Conservation (phyloP, 371 early-diverging fungal species). For the Coemansia sp. region DNA sequence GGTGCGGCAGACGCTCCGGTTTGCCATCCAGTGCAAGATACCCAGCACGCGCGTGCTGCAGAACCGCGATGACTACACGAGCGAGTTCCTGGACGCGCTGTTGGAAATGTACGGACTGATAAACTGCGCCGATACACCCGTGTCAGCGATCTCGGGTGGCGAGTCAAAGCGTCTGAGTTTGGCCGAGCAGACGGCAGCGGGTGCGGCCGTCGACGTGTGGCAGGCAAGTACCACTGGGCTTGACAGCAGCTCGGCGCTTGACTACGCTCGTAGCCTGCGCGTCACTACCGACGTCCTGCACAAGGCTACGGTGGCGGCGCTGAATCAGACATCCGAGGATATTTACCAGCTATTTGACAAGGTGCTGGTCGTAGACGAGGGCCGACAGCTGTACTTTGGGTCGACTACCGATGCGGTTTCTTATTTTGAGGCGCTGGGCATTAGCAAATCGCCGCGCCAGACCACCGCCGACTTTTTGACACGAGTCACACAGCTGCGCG, state of each 20-base stretch:
- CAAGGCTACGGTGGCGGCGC: constrained; percentile 59
- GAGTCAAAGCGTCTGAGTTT: constrained; percentile 86
- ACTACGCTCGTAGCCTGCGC: constrained; percentile 52
- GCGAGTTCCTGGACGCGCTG: constrained; percentile 54
- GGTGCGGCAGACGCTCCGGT: constrained; percentile 65
- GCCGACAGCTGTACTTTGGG: constrained; percentile 75
- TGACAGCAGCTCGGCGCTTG: constrained; percentile 81
- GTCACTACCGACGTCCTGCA: constrained; percentile 58
- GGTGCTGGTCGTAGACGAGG: constrained; percentile 69
- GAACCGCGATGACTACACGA: constrained; percentile 37
- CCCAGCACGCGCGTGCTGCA: constrained; percentile 58
- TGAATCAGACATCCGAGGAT: constrained; percentile 65
- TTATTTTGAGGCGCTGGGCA: constrained; percentile 70
- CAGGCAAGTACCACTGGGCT: constrained; percentile 89
- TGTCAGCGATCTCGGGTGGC: constrained; percentile 88
- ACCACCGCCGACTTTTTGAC: constrained; percentile 78
- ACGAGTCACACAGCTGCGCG: constrained; percentile 58
- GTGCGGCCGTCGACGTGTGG: constrained; percentile 72
- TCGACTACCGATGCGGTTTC: constrained; percentile 58
- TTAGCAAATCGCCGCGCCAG: constrained; percentile 66
- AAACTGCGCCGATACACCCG: constrained; percentile 61
- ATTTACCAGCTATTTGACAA: constrained; percentile 78
- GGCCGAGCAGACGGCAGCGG: constrained; percentile 81
- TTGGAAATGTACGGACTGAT: constrained; percentile 52
- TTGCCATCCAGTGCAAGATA: constrained; percentile 65